Base-by-base conservation (phyloP, 257 asterid species). In the Agastache rugosa region DNA sequence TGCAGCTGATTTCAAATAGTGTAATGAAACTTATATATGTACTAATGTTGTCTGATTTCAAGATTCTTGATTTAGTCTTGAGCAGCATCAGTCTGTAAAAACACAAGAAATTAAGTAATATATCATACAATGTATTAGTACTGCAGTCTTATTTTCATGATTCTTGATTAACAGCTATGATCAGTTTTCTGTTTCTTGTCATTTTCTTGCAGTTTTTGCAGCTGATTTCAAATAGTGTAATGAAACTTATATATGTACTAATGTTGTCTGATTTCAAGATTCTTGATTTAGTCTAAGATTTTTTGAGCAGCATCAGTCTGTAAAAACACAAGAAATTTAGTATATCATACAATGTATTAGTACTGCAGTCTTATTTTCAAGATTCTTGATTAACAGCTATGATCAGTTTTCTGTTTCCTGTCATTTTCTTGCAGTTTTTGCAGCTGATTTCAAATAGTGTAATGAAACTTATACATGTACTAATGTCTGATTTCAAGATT, bases 281-380 rank as follows among this genome's bases (percentile, higher is more conserved):
- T 42, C 61, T 42, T 59, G 70, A 22, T 63, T 64, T 20, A 10
- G 10, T 63, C 31, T 9, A 8, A 54, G 5, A 20, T 89, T 69
- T 76, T 59, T 69, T 14, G 62, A 25, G 86, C 77, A 22, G 77
- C 90, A 79, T 89, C 95, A 47, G 11, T 74, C 96, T 89, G 69
- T 10, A 41, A 1, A 14, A 41, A 66, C n/a, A 34, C 11, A 34
- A 19, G 53, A 53, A n/a, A n/a, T n/a, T n/a, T 20, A 48, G 12
- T 14, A 1, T 42, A 1, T 31, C n/a, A 31, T 31, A 39, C 44
- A 25, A 2, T 58, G 39, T 11, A 54, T 35, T 10, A n/a, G 12
- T 42, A 1, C 3, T 8, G n/a, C n/a, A n/a, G 17, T 12, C 6
- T 4, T 8, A 11, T 20, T 10, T 55, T 22, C 62, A 55, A 55